Evolutionary conservation across 768 basidiomycete species (phyloP).

Genomic region (Boletus sp.): DNA sequence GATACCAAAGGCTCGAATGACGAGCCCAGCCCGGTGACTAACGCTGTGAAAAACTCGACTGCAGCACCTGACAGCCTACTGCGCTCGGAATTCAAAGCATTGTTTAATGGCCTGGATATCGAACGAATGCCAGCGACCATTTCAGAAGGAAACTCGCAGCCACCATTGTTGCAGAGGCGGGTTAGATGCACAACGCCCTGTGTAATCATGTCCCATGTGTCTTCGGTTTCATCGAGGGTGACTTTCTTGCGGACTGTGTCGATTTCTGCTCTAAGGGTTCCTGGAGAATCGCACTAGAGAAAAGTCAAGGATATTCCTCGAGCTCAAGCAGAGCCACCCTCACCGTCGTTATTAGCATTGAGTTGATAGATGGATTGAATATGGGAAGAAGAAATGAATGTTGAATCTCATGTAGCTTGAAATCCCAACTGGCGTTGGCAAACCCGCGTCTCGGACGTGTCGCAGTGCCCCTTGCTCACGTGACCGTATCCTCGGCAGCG

Average conservation of each 20-base stretch:
- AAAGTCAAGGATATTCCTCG: neutral
- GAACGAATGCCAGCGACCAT: constrained; percentile 50
- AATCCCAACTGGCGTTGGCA: constrained; percentile 10
- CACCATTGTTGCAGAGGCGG: constrained; percentile 49
- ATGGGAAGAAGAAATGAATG: neutral
- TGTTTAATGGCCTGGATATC: constrained; percentile 50
- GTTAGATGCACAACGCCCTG: constrained; percentile 46
- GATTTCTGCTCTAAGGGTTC: constrained; percentile 37
- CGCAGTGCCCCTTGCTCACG: constrained; percentile 20
- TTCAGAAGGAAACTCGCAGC: constrained; percentile 48
- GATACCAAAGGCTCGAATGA: constrained; percentile 66
- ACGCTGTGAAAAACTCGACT: constrained; percentile 54
- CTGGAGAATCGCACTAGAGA: constrained; percentile 31
- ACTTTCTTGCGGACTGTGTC: constrained; percentile 41
- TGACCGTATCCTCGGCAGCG: constrained; percentile 22
- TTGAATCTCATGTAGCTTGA: constrained; percentile 15
- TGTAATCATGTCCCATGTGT: constrained; percentile 72
- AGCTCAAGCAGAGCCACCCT: neutral
- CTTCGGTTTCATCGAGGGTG: constrained; percentile 63
- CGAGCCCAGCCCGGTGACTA: constrained; percentile 53
- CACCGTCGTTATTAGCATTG: constrained; percentile 33
- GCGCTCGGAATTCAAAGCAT: constrained; percentile 68
- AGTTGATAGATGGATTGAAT: neutral
- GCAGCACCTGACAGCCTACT: constrained; percentile 66
- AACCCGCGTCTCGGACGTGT: constrained; percentile 19